These are phyloP conservation scores for Hericium alpestre DNA, from an alignment of 768 basidiomycete genomes.

Conservation along the genomic window DNA sequence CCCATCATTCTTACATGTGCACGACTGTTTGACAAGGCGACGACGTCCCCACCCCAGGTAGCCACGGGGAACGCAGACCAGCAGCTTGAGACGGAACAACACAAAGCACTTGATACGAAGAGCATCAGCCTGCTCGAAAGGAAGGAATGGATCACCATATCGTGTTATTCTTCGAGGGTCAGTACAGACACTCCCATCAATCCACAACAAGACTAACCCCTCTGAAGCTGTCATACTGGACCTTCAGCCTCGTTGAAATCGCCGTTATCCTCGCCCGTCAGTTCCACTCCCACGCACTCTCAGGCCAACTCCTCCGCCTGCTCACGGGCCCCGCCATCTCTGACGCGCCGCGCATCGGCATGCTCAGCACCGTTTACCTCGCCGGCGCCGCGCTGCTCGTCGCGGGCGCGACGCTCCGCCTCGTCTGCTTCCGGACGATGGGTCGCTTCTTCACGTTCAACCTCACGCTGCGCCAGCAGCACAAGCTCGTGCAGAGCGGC, in stretches of 20 bases:
- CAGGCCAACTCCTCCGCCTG: background rate
- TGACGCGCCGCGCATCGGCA: background rate
- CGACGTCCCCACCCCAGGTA: background rate
- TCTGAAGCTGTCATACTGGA: background rate
- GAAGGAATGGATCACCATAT: too few relatives aligned
- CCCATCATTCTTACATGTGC: background rate
- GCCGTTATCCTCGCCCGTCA: background rate
- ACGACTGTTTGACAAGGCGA: background rate
- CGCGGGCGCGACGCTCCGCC: background rate
- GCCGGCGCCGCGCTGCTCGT: background rate
- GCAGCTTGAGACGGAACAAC: background rate
- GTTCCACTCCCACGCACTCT: background rate
- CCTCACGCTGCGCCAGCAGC: background rate
- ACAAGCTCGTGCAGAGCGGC: background rate
- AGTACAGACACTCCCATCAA: too few relatives aligned
- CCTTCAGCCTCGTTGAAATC: background rate
- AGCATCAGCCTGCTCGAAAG: background rate
- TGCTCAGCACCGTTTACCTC: background rate
- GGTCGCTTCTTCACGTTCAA: background rate
- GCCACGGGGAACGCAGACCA: background rate
- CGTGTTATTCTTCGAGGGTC: too few relatives aligned
- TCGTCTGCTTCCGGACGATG: background rate
- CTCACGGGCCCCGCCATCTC: background rate
- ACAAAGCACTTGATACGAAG: background rate
- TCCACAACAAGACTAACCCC: too few relatives aligned